phyloP scores from a whole-genome alignment of 2,329 filamentous ascomycete genomes.

The Talaromyces sp. region DNA sequence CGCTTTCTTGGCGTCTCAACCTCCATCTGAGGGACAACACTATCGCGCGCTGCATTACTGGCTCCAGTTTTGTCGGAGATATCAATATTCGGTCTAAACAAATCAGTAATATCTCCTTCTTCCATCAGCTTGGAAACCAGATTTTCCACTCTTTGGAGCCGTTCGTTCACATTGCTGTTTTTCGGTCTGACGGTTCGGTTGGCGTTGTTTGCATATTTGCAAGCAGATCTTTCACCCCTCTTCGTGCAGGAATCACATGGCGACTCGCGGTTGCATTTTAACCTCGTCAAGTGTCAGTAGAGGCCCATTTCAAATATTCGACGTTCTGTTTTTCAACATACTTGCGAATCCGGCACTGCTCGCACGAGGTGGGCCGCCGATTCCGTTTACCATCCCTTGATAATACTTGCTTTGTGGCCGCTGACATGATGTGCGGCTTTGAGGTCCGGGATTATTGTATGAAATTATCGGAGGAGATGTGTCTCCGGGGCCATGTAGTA shows the following conservation, averaged over 20 bases:
- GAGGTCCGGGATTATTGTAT: background rate
- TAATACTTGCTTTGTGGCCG: background rate
- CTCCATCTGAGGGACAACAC: background rate
- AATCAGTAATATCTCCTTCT: background rate
- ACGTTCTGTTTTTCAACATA: background rate
- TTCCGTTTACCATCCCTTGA: slow-evolving; percentile 11
- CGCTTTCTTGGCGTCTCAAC: background rate
- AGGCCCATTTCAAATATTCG: background rate
- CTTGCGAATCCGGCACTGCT: slow-evolving; percentile 13
- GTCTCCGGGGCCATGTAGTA: too few species aligned
- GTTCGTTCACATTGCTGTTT: slow-evolving; percentile 62
- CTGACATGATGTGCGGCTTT: background rate
- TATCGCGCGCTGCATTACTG: background rate
- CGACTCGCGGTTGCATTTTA: slow-evolving; percentile 11
- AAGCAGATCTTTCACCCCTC: slow-evolving; percentile 6
- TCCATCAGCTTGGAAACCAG: slow-evolving; percentile 9
- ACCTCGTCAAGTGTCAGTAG: background rate
- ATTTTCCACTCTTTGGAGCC: slow-evolving; percentile 10
- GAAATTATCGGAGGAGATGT: background rate
- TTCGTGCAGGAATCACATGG: slow-evolving; percentile 11
- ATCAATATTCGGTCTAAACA: background rate
- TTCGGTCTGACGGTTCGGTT: slow-evolving; percentile 7
- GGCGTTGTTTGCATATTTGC: slow-evolving; percentile 12
- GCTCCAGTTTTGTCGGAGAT: background rate
- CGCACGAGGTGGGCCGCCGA: slow-evolving; percentile 12